These are phyloP conservation scores for Endotrypanum monterogeii DNA, from an alignment of 208 protist genomes.

Conservation along the genomic window DNA sequence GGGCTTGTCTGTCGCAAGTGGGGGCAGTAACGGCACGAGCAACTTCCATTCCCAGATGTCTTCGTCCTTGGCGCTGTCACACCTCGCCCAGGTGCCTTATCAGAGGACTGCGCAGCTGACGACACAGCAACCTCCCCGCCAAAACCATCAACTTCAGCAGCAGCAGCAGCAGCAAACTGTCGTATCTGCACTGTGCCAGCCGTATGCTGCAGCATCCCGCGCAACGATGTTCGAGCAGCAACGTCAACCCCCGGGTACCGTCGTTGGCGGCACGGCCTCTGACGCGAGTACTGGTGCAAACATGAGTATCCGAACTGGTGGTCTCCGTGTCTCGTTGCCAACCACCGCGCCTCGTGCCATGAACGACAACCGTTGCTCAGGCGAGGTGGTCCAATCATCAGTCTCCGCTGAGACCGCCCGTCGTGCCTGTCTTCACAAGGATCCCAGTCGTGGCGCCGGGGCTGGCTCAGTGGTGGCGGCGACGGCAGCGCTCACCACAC, in stretches of 20 bases:
- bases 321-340: neutral
- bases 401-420: neutral
- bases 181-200: neutral
- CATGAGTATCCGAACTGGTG: neutral
- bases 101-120: neutral
- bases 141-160: neutral
- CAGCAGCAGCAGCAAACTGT: neutral
- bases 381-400: neutral
- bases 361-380: neutral
- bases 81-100: neutral
- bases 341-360: neutral
- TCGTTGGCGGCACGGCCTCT: neutral
- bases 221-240: slow-evolving; percentile 9
- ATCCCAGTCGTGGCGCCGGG: neutral
- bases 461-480: neutral
- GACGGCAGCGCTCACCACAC: neutral
- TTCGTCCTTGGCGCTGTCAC: neutral
- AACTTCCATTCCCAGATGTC: no score
- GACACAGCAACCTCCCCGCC: neutral
- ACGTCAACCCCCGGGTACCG: slow-evolving; percentile 2
- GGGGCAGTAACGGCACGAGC: neutral
- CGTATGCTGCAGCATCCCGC: neutral
- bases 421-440: neutral
- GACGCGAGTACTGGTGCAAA: neutral
- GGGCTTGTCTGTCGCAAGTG: neutral